A percentile compares a stretch with the other conserved stretches of the same genome.
phyloP scores from a whole-genome alignment of 768 basidiomycete species.

The Mycena kentingensis region DNA sequence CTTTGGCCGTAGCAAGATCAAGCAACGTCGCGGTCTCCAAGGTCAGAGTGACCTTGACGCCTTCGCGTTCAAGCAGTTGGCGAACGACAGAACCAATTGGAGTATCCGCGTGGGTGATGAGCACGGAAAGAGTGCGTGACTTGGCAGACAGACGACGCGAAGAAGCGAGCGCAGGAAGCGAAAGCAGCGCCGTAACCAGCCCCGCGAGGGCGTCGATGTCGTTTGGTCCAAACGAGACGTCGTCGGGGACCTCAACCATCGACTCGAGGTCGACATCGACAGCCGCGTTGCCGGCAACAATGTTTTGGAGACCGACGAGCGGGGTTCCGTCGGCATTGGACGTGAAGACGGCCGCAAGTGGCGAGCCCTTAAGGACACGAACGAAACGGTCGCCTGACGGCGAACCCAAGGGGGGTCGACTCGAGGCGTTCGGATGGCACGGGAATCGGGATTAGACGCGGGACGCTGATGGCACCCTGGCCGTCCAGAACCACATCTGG shows the following conservation, averaged over 20 bases:
- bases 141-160: neutral
- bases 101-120: conserved; percentile 1
- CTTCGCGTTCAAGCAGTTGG: neutral
- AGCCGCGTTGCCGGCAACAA: neutral
- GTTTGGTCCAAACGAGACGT: neutral
- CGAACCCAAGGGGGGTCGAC: neutral
- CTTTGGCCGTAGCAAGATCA: neutral
- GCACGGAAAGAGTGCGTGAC: neutral
- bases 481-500: neutral
- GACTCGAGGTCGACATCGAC: neutral
- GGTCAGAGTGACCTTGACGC: neutral
- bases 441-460: neutral
- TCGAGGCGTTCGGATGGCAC: neutral
- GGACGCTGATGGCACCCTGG: neutral
- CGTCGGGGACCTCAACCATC: neutral
- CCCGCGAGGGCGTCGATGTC: neutral
- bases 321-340: neutral
- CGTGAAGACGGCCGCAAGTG: neutral
- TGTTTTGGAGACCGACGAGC: neutral
- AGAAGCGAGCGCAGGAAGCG: neutral
- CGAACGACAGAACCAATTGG: neutral
- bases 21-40: neutral
- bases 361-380: neutral
- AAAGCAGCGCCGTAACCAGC: neutral
- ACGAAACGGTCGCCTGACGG: neutral